Evolutionary conservation across 257 asterid genomes (phyloP).

Genomic region (Ehretia macrophylla): DNA sequence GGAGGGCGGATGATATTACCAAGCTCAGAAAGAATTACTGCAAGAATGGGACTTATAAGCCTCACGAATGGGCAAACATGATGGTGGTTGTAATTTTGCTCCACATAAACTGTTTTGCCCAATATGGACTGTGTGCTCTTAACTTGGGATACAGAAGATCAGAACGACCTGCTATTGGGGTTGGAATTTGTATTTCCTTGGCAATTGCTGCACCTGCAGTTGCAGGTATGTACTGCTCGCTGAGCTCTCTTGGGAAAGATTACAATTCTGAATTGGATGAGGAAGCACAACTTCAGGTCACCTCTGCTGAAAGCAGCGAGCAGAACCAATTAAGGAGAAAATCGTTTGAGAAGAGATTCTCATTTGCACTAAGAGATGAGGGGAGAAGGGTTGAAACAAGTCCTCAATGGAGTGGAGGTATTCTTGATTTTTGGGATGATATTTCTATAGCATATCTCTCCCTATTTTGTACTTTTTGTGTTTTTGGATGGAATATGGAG

Average conservation of each 20-base stretch:
- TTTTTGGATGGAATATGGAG: conserved; percentile 98
- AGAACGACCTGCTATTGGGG: conserved; percentile 70
- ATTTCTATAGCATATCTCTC: conserved; percentile 83
- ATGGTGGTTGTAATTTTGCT: conserved; percentile 71
- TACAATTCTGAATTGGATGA: conserved; percentile 50
- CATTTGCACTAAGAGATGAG: conserved; percentile 43
- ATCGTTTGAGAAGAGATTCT: conserved; percentile 56
- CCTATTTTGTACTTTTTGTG: conserved; percentile 77
- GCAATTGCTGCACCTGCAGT: conserved; percentile 78
- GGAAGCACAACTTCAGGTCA: conserved; percentile 46
- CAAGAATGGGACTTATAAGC: conserved; percentile 69
- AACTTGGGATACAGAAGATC: conserved; percentile 66
- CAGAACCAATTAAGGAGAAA: conserved; percentile 37
- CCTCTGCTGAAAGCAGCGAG: conserved; percentile 31
- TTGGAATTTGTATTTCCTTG: conserved; percentile 57
- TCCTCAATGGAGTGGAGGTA: conserved; percentile 85
- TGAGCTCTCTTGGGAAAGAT: conserved; percentile 84
- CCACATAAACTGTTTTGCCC: conserved; percentile 72
- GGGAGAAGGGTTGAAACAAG: conserved; percentile 40
- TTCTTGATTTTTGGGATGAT: conserved; percentile 86
- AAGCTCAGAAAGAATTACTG: conserved; percentile 69
- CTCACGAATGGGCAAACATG: conserved; percentile 85
- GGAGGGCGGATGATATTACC: conserved; percentile 52
- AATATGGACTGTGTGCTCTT: conserved; percentile 76
- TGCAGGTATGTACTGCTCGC: conserved; percentile 65